Percentiles rank a stretch among this genome's conserved stretches.
Evolutionary conservation across 1,139 yeast species (phyloP).

Genomic region (Suhomyces bokatorum): DNA sequence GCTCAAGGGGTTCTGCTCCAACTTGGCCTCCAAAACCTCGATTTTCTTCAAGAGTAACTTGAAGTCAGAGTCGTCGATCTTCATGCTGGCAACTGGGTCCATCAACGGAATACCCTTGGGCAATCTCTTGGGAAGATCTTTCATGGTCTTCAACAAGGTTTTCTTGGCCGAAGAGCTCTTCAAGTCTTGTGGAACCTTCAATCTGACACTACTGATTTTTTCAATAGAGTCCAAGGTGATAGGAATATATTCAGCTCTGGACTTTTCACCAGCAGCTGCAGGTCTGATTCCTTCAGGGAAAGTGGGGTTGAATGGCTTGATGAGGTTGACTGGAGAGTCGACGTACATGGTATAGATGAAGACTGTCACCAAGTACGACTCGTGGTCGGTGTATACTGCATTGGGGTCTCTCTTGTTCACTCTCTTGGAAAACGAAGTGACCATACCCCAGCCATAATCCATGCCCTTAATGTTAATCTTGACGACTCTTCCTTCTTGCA

Average conservation of each 20-base stretch:
- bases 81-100: conserved; percentile 92
- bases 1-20: conserved; percentile 68
- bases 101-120: conserved; percentile 87
- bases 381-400: conserved; percentile 68
- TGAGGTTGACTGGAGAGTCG: conserved; percentile 71
- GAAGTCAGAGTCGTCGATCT: conserved; percentile 80
- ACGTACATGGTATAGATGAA: conserved; percentile 76
- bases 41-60: conserved; percentile 68
- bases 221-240: conserved; percentile 76
- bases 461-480: conserved; percentile 57
- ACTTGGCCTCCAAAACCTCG: conserved; percentile 75
- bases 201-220: conserved; percentile 74
- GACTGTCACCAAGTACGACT: conserved; percentile 83
- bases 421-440: conserved; percentile 74
- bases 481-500: conserved; percentile 86
- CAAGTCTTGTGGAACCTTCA: conserved; percentile 79
- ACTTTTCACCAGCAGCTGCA: conserved; percentile 66
- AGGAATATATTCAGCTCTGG: conserved; percentile 79
- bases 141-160: conserved; percentile 73
- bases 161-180: conserved; percentile 69
- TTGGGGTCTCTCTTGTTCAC: conserved; percentile 55
- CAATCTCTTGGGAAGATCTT: conserved; percentile 77
- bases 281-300: conserved; percentile 91
- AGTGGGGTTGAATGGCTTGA: conserved; percentile 70
- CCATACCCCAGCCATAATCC: conserved; percentile 96